A percentile compares a stretch with the other conserved stretches of the same genome.
phyloP scores from a whole-genome alignment of 305 asterid genomes.

The Fraxinus dipetala region DNA sequence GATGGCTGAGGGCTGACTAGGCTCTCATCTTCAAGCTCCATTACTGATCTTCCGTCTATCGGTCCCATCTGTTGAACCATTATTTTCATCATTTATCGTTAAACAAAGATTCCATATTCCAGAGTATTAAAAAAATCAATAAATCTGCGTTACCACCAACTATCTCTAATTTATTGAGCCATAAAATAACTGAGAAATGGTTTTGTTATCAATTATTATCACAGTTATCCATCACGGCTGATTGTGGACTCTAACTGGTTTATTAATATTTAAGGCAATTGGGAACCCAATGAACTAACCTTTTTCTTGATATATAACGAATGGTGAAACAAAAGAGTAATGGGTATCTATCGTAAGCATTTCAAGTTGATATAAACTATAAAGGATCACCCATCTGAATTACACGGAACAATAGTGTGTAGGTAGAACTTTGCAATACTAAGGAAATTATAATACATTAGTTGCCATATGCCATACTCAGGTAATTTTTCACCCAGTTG shows the following conservation, averaged over 20 bases:
- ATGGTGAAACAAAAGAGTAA: not conserved
- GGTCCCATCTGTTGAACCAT: constrained; percentile 59
- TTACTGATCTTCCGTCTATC: constrained; percentile 47
- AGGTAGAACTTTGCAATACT: not conserved
- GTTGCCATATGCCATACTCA: not conserved
- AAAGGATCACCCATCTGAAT: not conserved
- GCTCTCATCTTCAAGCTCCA: constrained; percentile 49
- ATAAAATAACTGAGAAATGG: not conserved
- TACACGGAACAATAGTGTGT: not conserved
- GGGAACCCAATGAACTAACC: not conserved
- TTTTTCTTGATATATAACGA: not conserved
- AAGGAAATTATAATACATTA: not conserved
- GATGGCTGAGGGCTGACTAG: constrained; percentile 38
- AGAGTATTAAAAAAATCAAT: not conserved
- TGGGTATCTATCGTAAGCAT: not conserved
- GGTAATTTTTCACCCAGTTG: not conserved
- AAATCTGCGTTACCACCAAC: not conserved
- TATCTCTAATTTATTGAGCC: not conserved
- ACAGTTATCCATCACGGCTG: not conserved
- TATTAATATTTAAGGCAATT: not conserved
- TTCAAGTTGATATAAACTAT: not conserved
- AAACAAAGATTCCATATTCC: constrained; percentile 2
- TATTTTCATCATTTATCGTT: constrained; percentile 18
- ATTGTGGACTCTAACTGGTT: not conserved
- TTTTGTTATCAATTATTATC: not conserved